Evolutionary conservation across 257 asterid species (phyloP), one percentile per base, ranked within the genome.

Genomic region (Jasminum sambac): DNA sequence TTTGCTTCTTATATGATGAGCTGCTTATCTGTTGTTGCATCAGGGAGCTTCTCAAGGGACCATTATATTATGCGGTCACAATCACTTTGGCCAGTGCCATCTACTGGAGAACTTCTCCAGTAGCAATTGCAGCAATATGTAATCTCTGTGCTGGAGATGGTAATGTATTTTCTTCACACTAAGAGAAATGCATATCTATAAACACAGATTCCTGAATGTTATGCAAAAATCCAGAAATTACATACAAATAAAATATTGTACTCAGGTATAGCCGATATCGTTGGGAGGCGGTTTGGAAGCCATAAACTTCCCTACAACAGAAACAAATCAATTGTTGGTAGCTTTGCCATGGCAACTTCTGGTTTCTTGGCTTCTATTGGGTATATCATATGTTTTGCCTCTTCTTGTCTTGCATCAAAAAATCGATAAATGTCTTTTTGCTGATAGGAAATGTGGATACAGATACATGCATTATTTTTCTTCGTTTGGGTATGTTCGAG

Each of bases 131-230:
- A 65, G 87, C 92, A 73, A 75, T 94, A 61, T 91, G 97, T 79
- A 91, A 88, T 79, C 93, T 94, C 66, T 89, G 96, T 78, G 97
- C 97, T 43, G 99, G 99, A 72, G 99, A 91, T 74, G 99, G 99
- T 94, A 88, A 34, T 62, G 71, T 58, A 64, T 21, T 37, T 71
- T 24, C 8, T 43, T 9, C 61, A 8, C 12, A 52, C 0, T 34
- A 44, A 25, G 26, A 59, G 50, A 66, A 13, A 25, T 6, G 19
- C 14, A 9, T 70, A 39, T n/a, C 36, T 30, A 30, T 16, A 46
- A 37, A 43, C 11, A 6, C 50, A 68, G 43, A 59, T 42, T 64
- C 19, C 25, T 42, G 8, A 43, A 50, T 70, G 39, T 24, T 14
- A 42, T 59, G 39, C 21, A 23, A 6, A 11, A 11, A 41, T 59